Evolutionary conservation across 2,329 filamentous ascomycete species (phyloP), one percentile per base, ranked within the genome.

Genomic region (Verticillium longisporum): DNA sequence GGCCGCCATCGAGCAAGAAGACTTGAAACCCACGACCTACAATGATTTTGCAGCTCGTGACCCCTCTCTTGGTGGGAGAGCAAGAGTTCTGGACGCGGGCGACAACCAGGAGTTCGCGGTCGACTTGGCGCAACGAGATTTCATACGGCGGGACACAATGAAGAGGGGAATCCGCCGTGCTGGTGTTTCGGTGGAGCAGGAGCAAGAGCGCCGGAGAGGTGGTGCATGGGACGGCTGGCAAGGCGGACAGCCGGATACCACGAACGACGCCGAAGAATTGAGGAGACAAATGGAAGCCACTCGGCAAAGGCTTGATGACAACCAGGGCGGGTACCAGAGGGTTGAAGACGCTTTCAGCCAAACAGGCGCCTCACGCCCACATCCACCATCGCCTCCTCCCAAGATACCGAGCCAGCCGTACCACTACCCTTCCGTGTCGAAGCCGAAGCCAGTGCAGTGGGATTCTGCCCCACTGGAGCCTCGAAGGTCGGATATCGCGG

Each of bases 41-140:
- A 74, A 77, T 26, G 73, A 75, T 26, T 80, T 79, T 65, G 82
- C 84, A 1, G 77, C 80, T 1, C 79, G 78, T 53, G 88, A 91
- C 63, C 86, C 87, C 0, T 87, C 83, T 1, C 73, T 91, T 13
- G 78, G 79, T 18, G 83, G 83, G 3, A 80, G 73, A 58, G 78
- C 81, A 1, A 83, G 81, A 65, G 81, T 90, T 1, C 75, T 96
- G 14, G 86, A 90, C 68, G 89, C 89, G 0, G 82, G 81, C 1
- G 85, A 92, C 61, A 81, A 96, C 64, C 83, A 87, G 64, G 88
- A 93, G 11, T 75, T 96, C 55, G 92, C 92, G 0, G 87, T 96
- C 6, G 84, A 88, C 65, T 73, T 96, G 34, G 91, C 91, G 0
- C 86, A 88, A 64, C 83, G 84, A 60, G 91, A 96, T 73, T 83